A percentile compares a stretch with the other conserved stretches of the same genome.
phyloP scores from a whole-genome alignment of 305 asterid genomes.

The Fraxinus velutina region DNA sequence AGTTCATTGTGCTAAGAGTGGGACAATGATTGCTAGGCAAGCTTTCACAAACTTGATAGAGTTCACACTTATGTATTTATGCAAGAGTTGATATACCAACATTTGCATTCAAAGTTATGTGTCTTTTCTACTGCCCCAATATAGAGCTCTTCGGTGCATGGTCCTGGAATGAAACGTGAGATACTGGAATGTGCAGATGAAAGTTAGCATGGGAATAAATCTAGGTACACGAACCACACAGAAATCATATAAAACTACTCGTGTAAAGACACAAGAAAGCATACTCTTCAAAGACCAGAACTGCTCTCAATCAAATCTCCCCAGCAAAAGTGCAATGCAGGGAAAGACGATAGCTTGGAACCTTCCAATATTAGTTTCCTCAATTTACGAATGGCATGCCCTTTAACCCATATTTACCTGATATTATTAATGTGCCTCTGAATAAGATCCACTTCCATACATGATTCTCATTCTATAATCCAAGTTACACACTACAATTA shows the following conservation, averaged over 20 bases:
- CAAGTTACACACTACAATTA: neutral
- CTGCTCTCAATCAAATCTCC: neutral
- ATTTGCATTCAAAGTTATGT: neutral
- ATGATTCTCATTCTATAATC: neutral
- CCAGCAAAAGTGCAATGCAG: neutral
- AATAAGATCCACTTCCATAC: neutral
- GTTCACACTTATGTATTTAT: neutral
- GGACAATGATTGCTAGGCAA: neutral
- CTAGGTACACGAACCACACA: neutral
- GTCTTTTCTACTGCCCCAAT: neutral
- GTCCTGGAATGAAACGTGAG: neutral
- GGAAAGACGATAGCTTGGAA: neutral
- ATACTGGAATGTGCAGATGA: neutral
- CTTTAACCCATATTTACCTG: neutral
- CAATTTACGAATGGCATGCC: neutral
- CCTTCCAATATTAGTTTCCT: neutral
- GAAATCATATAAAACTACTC: neutral
- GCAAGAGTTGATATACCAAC: neutral
- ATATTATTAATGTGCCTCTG: neutral
- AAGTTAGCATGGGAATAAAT: neutral
- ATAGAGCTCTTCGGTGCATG: neutral
- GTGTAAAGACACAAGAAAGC: neutral
- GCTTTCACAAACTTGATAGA: neutral
- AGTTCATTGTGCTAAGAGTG: neutral
- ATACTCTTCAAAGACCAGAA: neutral